Base-by-base conservation (phyloP, 148 eudicot genomes). In the Suaeda aralocaspica region DNA sequence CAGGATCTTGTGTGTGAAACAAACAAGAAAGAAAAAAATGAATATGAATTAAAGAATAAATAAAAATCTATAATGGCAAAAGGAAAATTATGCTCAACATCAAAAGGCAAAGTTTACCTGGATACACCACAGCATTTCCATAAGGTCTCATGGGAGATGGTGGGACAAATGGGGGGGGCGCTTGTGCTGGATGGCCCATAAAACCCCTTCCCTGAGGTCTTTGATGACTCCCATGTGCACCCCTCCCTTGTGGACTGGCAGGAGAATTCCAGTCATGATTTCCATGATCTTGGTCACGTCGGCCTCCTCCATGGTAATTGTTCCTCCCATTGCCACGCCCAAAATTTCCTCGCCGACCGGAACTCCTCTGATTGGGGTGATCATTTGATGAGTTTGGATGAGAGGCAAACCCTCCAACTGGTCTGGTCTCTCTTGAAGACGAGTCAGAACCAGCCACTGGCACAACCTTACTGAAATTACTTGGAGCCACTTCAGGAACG, bases 291-390 rank as follows among this genome's bases (percentile, higher is more conserved):
- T 80, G 75, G 72, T 78, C 84, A 56, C 79, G 83, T 65, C 83
- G 70, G 6, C 77, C 74, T n/a, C 77, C 74, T n/a, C 79, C 80
- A 69, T 80, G 65, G 34, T 59, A 67, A 33, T 77, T 73, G 70
- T 77, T 82, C 44, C 80, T 79, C n/a, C 81, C 83, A 66, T 81
- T 83, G 31, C 85, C 87, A 34, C 79, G 81, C 45, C 85, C 80
- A 57, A 69, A 80, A 73, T 71, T 79, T 45, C 77, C 81, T 79
- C 79, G 80, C 48, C 87, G 77, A 25, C 78, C 41, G 18, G 73
- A 67, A 74, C 60, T 74, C 51, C 82, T 72, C 5, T 75, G 82
- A 61, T 22, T 52, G 66, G 75, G 33, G 52, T 76, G 83, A 46
- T 82, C 82, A 77, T 61, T 76, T 21, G 78, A 65, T 2, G 66